Percentiles rank a stretch among this genome's conserved stretches.
phyloP scores from a whole-genome alignment of 768 basidiomycete genomes.

The Heimioporus sp. region DNA sequence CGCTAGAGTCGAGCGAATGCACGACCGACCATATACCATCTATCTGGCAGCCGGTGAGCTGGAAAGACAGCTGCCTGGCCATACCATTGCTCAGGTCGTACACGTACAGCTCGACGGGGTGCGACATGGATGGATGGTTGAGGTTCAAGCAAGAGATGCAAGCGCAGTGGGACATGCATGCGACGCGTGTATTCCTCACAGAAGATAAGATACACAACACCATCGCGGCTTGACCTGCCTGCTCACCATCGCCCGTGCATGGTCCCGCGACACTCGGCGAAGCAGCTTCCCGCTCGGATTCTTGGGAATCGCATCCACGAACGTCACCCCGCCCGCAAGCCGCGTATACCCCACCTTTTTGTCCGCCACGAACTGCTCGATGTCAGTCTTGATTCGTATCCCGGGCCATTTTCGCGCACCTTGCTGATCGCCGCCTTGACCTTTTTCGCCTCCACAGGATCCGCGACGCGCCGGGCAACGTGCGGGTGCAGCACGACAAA shows the following conservation, averaged over 20 bases:
- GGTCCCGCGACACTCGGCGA: conserved; percentile 51
- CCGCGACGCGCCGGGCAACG: conserved; percentile 36
- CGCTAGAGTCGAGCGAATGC: not conserved
- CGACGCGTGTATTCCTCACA: not conserved
- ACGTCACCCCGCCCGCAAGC: conserved; percentile 57
- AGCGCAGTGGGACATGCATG: conserved; percentile 14
- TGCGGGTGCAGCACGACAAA: conserved; percentile 53
- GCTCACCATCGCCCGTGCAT: conserved; percentile 34
- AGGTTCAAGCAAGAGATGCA: conserved; percentile 8
- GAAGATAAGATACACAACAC: conserved; percentile 19
- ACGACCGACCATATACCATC: conserved; percentile 83
- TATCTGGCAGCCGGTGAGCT: conserved; percentile 85
- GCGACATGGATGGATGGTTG: conserved; percentile 16
- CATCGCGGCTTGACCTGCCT: not conserved
- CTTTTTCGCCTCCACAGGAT: conserved; percentile 26
- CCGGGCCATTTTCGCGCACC: conserved; percentile 29
- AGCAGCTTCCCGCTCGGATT: conserved; percentile 63
- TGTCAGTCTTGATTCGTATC: too few relatives aligned
- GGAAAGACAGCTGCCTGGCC: conserved; percentile 72
- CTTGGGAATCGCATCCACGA: conserved; percentile 54
- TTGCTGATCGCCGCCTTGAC: conserved; percentile 48
- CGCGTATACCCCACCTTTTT: conserved; percentile 59
- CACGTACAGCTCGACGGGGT: conserved; percentile 75
- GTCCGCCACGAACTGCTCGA: conserved; percentile 47
- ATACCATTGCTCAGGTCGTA: conserved; percentile 91